Conservation (phyloP, 306 rosid species). For the Inga laurina region DNA sequence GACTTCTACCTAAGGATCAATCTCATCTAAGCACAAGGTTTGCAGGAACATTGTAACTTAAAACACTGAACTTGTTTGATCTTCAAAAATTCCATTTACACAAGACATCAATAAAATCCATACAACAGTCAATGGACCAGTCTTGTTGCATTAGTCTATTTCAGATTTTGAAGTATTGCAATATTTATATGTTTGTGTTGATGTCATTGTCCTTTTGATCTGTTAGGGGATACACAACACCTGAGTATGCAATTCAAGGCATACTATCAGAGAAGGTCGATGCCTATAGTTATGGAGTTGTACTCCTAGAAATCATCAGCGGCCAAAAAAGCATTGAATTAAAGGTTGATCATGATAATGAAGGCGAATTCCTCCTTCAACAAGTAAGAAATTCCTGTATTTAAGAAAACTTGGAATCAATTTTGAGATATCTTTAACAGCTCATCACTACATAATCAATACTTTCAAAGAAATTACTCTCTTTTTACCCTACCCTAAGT, state of each 20-base stretch:
- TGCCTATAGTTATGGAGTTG: conserved; percentile 62
- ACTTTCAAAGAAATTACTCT: background rate
- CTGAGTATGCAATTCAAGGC: conserved; percentile 77
- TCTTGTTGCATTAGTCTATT: background rate
- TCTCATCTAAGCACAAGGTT: conserved; percentile 70
- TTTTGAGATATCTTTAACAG: background rate
- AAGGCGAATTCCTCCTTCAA: conserved; percentile 63
- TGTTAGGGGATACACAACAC: conserved; percentile 68
- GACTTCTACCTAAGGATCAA: conserved; percentile 60
- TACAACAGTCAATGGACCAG: background rate
- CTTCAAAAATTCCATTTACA: background rate
- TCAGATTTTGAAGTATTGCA: background rate
- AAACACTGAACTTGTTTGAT: background rate
- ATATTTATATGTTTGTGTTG: background rate
- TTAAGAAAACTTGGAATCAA: background rate
- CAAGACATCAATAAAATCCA: background rate
- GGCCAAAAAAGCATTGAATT: conserved; percentile 58
- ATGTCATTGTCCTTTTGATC: background rate
- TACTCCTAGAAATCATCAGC: conserved; percentile 66
- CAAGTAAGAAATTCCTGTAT: conserved; percentile 46
- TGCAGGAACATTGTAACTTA: conserved; percentile 73
- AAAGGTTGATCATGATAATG: conserved; percentile 27
- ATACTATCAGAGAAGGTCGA: conserved; percentile 69
- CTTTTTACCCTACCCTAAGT: background rate
- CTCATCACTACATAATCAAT: background rate